Percentiles rank a stretch among this genome's conserved stretches.
Conservation (phyloP, 2,329 filamentous ascomycete genomes). For the Penicillium thymicola region DNA sequence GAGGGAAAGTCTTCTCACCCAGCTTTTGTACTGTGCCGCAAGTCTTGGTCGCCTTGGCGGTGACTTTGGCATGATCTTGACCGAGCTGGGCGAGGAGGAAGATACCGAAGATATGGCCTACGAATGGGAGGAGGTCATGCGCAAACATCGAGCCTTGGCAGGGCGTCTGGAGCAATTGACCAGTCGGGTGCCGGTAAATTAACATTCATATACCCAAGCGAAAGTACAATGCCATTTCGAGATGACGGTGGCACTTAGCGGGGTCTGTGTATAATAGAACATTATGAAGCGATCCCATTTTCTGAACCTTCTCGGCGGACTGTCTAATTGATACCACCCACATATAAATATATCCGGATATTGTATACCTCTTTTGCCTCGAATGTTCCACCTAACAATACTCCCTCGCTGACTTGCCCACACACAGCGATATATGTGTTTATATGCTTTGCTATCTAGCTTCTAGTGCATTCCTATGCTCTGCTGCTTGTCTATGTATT, state of each 20-base stretch:
- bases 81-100: constrained; percentile 51
- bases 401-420: neutral
- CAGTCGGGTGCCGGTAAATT: constrained; percentile 22
- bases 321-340: neutral
- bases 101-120: constrained; percentile 41
- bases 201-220: constrained; percentile 6
- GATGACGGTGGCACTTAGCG: neutral
- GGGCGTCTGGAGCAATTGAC: constrained; percentile 56
- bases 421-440: neutral
- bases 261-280: neutral
- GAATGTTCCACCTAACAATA: neutral
- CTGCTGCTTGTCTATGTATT: neutral
- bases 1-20: constrained; percentile 82
- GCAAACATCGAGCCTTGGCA: constrained; percentile 79
- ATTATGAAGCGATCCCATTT: neutral
- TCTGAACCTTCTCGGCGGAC: neutral
- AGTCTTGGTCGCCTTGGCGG: constrained; percentile 86
- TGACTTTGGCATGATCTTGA: constrained; percentile 87
- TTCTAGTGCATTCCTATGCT: neutral
- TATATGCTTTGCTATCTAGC: neutral
- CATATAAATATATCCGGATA: neutral
- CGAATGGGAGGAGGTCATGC: constrained; percentile 85
- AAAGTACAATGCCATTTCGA: neutral
- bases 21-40: constrained; percentile 88
- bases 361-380: neutral